phyloP scores from a whole-genome alignment of 192 early-diverging fungal species.

The Coemansia sp. region DNA sequence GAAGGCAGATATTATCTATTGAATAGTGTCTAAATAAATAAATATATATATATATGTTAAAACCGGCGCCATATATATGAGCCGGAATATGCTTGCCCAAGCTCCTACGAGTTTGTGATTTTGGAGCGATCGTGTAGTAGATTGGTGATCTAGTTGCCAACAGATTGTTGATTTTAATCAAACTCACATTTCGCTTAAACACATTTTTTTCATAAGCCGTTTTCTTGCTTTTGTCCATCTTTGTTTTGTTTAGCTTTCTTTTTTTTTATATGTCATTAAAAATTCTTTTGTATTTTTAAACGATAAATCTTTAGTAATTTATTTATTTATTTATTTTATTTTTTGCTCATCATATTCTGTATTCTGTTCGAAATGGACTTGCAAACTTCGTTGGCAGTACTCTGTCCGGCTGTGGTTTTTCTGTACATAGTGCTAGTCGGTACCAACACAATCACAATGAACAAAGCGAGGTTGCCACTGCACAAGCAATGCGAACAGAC shows the following conservation, averaged over 20 bases:
- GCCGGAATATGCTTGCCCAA: too few species aligned
- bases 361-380: not conserved
- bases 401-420: not conserved
- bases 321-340: not conserved
- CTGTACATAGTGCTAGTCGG: constrained; percentile 19
- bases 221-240: not conserved
- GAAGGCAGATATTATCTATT: too few species aligned
- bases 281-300: not conserved
- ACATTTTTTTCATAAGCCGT: too few species aligned
- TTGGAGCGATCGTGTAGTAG: too few species aligned
- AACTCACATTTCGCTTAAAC: too few species aligned
- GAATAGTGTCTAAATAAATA: too few species aligned
- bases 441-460: not conserved
- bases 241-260: not conserved
- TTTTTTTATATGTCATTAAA: not conserved
- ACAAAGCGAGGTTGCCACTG: constrained; percentile 10
- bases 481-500: constrained; percentile 13
- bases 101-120: too few species aligned
- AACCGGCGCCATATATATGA: too few species aligned
- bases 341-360: not conserved
- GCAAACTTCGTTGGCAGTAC: not conserved
- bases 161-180: too few species aligned
- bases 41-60: too few species aligned
- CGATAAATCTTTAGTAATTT: too few species aligned
- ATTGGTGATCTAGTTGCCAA: too few species aligned